Base-by-base conservation (phyloP, 2,329 filamentous ascomycete genomes). In the Monilinia fructigena region DNA sequence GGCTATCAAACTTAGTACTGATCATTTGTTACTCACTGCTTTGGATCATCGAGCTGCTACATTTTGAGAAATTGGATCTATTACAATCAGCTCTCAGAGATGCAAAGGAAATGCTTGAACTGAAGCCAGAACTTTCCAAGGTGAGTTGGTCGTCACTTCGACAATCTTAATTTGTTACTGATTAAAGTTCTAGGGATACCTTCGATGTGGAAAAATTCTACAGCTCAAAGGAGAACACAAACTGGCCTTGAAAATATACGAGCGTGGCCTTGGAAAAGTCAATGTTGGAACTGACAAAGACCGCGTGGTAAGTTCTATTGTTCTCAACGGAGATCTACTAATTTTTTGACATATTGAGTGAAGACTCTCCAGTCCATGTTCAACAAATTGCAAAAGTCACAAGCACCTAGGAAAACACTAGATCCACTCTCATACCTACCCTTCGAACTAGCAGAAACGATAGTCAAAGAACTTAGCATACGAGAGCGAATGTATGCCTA, bases 1-100 rank as follows among this genome's bases (percentile, higher is more conserved):
- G 74, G 74, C 72, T 47, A 67, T 75, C 23, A 63, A 70, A 45
- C 66, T 66, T 0, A 74, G 70, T 55, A 71, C 70, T 18, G 70
- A 68, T 14, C 63, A 74, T 68, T 54, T 75, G 20, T 66, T 74
- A 4, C 60, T 76, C 14, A 74, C 69, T 56, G 73, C 75, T n/a
- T 65, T 77, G 35, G 75, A 77, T 66, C 72, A 74, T 71, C 72
- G 76, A 60, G 75, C 75, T 26, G 75, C 75, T n/a, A 70, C 75
- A 42, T 74, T 73, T 73, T 64, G 75, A 77, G 68, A 77, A 76
- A 65, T 63, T 76, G 28, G 66, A 70, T 20, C 56, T 73, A 35
- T 63, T 75, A 2, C 68, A 73, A 42, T 63, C 61, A 10, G 76
- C 75, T 58, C 70, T 76, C 38, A 66, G 68, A 55, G 76, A 77